Conservation (phyloP, 768 basidiomycete genomes). For the Agaricus sinodeliciosus region DNA sequence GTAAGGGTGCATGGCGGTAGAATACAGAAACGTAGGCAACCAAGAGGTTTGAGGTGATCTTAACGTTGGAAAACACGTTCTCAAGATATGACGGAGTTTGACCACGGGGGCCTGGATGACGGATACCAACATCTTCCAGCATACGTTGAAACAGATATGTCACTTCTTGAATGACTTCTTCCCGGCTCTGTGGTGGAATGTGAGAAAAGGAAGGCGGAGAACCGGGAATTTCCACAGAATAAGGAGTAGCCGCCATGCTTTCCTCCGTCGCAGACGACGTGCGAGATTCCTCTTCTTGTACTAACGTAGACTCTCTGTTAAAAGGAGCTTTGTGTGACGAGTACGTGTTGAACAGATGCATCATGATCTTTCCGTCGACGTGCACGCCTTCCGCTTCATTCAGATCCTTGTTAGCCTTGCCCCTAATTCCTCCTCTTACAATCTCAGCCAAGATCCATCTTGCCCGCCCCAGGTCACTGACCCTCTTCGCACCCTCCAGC, state of each 20-base stretch:
- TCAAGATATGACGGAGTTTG: constrained; percentile 10
- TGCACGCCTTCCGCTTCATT: constrained; percentile 20
- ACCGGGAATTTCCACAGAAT: neutral
- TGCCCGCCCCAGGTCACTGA: constrained; percentile 75
- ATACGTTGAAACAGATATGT: constrained; percentile 59
- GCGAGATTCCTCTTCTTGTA: constrained; percentile 16
- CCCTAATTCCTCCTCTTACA: constrained; percentile 32
- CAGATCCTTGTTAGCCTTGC: constrained; percentile 11
- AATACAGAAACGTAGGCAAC: constrained; percentile 80
- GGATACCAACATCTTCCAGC: constrained; percentile 21
- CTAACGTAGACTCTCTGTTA: constrained; percentile 40
- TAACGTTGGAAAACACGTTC: constrained; percentile 49
- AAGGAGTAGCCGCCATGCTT: neutral
- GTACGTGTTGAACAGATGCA: constrained; percentile 84
- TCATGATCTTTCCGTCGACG: constrained; percentile 67
- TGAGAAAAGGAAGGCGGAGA: constrained; percentile 34
- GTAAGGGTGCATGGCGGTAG: constrained; percentile 48
- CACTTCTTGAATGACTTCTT: constrained; percentile 70
- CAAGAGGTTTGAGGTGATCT: constrained; percentile 54
- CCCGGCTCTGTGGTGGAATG: constrained; percentile 63
- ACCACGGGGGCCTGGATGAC: neutral
- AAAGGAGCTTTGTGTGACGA: constrained; percentile 74
- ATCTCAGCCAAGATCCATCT: constrained; percentile 92
- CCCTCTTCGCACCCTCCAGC: constrained; percentile 84
- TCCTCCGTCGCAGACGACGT: neutral